Evolutionary conservation across 1,284 basidiomycete species (phyloP).

Genomic region (Pseudozyma pruni): DNA sequence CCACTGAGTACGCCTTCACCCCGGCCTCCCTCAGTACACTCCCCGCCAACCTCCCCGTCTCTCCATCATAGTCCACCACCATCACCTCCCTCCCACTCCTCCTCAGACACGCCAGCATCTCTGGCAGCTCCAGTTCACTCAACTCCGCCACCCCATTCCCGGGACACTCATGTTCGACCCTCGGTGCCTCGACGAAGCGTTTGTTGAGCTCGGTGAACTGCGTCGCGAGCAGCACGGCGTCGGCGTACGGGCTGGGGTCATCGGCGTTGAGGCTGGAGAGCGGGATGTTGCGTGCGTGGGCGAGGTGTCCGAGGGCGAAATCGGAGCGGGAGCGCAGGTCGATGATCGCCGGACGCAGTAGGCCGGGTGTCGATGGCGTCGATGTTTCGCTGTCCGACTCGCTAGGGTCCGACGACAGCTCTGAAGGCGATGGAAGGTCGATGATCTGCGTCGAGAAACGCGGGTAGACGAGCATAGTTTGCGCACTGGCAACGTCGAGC

Average conservation of each 20-base stretch:
- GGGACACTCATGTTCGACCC: slow-evolving; percentile 10
- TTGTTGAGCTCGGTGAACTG: slow-evolving; percentile 41
- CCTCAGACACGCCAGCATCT: slow-evolving; percentile 24
- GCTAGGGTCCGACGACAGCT: slow-evolving; percentile 6
- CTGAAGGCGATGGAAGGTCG: slow-evolving; percentile 10
- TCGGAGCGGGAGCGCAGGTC: slow-evolving; percentile 23
- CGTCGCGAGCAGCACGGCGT: slow-evolving; percentile 27
- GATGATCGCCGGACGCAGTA: slow-evolving; percentile 25
- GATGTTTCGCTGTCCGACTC: slow-evolving; percentile 15
- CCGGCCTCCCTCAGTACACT: slow-evolving; percentile 28
- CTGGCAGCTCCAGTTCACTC: slow-evolving; percentile 12
- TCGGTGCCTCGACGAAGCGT: slow-evolving; percentile 10
- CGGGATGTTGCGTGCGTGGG: slow-evolving; percentile 24
- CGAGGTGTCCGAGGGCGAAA: slow-evolving; percentile 9
- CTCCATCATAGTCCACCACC: slow-evolving; percentile 28
- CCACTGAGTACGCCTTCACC: slow-evolving; percentile 34
- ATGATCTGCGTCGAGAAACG: slow-evolving; percentile 5
- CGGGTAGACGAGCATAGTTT: slow-evolving; percentile 40
- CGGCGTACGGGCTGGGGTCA: slow-evolving; percentile 28
- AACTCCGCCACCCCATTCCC: slow-evolving; percentile 23
- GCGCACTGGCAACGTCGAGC: slow-evolving; percentile 18
- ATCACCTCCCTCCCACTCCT: slow-evolving; percentile 15
- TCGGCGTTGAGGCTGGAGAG: slow-evolving; percentile 23
- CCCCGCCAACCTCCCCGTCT: slow-evolving; percentile 24
- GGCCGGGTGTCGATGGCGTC: neutral